phyloP scores from a whole-genome alignment of 768 basidiomycete species.

The Auricularia heimuer region DNA sequence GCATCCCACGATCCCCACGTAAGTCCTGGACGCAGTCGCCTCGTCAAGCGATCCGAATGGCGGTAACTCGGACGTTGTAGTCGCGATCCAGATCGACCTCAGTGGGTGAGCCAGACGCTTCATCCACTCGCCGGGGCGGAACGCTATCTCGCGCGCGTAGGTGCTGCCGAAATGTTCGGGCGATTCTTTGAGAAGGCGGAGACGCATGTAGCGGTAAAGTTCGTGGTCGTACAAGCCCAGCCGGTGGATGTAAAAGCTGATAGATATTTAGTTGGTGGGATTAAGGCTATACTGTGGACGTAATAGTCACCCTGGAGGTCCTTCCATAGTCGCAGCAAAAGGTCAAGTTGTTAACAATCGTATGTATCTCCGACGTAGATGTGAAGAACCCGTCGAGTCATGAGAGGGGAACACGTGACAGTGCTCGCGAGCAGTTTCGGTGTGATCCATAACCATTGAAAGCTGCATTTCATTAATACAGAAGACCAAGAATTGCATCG shows the following conservation, averaged over 20 bases:
- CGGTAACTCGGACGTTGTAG: neutral
- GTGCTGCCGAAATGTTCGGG: neutral
- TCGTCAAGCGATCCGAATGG: neutral
- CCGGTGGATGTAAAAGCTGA: neutral
- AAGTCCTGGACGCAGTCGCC: neutral
- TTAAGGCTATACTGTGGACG: too few relatives aligned
- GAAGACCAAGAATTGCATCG: too few relatives aligned
- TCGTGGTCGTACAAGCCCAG: neutral
- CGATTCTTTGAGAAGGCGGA: neutral
- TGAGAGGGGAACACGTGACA: too few relatives aligned
- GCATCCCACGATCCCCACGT: neutral
- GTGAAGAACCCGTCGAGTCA: too few relatives aligned
- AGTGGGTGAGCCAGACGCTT: neutral
- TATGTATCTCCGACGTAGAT: too few relatives aligned
- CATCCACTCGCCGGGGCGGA: neutral
- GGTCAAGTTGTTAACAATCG: too few relatives aligned
- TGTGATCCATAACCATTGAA: too few relatives aligned
- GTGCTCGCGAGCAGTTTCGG: too few relatives aligned
- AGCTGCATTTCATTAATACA: too few relatives aligned
- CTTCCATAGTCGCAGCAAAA: too few relatives aligned
- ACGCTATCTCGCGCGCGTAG: neutral
- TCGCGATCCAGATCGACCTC: neutral
- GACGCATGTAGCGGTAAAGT: conserved; percentile 1
- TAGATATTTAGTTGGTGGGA: too few relatives aligned
- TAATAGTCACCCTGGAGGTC: too few relatives aligned